A percentile compares a stretch with the other conserved stretches of the same genome.
Evolutionary conservation across 192 early-diverging fungal genomes (phyloP).

Genomic region (Thoreauomyces humboldtii): DNA sequence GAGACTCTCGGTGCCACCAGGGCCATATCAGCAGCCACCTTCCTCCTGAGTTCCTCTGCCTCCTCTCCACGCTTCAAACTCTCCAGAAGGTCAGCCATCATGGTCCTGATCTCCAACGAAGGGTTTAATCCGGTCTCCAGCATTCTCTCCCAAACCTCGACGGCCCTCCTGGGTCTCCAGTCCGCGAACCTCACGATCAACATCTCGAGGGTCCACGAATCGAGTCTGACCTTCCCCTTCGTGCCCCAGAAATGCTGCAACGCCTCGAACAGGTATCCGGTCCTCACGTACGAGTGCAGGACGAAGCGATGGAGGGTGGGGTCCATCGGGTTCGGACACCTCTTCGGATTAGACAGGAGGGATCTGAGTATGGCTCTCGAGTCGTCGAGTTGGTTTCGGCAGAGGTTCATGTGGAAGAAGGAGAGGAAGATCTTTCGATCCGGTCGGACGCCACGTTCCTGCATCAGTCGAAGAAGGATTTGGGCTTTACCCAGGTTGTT

Average conservation of each 20-base stretch:
- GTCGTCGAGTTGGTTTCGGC: neutral
- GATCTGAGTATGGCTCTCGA: neutral
- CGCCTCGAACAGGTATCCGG: neutral
- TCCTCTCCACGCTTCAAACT: neutral
- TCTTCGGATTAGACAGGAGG: neutral
- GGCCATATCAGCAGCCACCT: too few species aligned
- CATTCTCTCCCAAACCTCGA: constrained; percentile 12
- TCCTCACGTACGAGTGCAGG: neutral
- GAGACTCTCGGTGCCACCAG: too few species aligned
- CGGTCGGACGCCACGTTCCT: neutral
- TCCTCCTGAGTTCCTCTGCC: neutral
- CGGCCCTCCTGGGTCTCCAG: neutral
- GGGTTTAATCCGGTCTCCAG: neutral
- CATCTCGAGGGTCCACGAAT: constrained; percentile 1
- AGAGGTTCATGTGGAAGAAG: constrained; percentile 9
- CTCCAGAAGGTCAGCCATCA: constrained; percentile 12
- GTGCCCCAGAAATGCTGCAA: neutral
- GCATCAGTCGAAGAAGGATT: neutral
- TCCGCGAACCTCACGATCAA: constrained; percentile 8
- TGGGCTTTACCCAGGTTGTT: neutral
- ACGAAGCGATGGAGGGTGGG: constrained; percentile 2
- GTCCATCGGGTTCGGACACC: neutral
- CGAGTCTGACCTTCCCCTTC: neutral
- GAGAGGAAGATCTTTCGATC: constrained; percentile 1
- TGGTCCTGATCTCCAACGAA: neutral